Evolutionary conservation across 2,329 filamentous ascomycete genomes (phyloP).

Genomic region (Apiospora aurea): DNA sequence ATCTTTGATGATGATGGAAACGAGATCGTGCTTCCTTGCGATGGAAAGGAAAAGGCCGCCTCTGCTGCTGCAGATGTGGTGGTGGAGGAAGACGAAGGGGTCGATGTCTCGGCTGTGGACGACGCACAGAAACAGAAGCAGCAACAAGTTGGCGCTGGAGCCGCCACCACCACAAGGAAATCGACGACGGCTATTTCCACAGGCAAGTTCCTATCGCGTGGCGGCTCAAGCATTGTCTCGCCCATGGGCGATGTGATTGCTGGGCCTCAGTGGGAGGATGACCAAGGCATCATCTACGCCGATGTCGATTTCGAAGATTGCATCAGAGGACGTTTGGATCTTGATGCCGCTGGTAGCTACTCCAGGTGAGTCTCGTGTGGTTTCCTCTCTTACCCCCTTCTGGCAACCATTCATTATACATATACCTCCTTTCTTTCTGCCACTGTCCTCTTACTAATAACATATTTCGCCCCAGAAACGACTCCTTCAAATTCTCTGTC

Average conservation of each 20-base stretch:
- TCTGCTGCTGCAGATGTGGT: slow-evolving; percentile 29
- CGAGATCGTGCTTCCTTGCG: slow-evolving; percentile 55
- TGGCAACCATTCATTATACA: background rate
- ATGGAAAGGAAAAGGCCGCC: slow-evolving; percentile 13
- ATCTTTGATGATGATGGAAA: slow-evolving; percentile 62
- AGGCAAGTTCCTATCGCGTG: slow-evolving; percentile 66
- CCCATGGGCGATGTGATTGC: slow-evolving; percentile 81
- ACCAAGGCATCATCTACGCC: slow-evolving; percentile 69
- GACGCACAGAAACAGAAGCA: background rate
- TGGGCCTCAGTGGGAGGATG: slow-evolving; percentile 85
- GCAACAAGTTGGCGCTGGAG: slow-evolving; percentile 25
- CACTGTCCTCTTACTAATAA: background rate
- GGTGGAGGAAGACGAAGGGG: slow-evolving; percentile 35
- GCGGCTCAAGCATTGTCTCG: slow-evolving; percentile 83
- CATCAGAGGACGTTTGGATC: slow-evolving; percentile 78
- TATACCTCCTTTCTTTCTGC: slow-evolving; percentile 9
- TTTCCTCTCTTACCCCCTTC: background rate
- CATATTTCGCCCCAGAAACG: slow-evolving; percentile 51
- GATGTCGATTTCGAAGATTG: slow-evolving; percentile 92
- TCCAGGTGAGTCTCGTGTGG: slow-evolving; percentile 64
- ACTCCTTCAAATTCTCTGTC: slow-evolving; percentile 68
- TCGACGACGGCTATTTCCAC: slow-evolving; percentile 22
- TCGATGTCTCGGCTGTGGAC: slow-evolving; percentile 15
- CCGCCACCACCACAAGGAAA: background rate
- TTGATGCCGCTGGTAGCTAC: slow-evolving; percentile 87